Percentiles rank a stretch among this genome's conserved stretches.
Evolutionary conservation across 306 rosid genomes (phyloP).

Genomic region (Biancaea sappan): DNA sequence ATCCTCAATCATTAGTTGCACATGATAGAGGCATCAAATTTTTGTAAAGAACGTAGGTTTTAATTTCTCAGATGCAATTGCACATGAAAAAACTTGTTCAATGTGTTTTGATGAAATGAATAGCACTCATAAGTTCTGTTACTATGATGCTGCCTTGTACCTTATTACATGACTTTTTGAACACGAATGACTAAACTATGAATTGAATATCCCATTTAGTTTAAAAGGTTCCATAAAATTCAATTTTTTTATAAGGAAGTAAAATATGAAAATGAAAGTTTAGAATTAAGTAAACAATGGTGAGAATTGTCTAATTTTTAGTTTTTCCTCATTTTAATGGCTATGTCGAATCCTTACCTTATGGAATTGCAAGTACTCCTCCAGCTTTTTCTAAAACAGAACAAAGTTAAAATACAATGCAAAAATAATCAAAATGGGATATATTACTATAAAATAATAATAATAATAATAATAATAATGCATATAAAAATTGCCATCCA

Average conservation of each 20-base stretch:
- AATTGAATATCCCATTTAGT: too few species aligned
- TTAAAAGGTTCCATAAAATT: too few species aligned
- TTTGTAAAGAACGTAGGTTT: slow-evolving; percentile 23
- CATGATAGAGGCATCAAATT: slow-evolving; percentile 11
- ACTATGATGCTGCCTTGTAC: not conserved
- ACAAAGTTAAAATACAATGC: too few species aligned
- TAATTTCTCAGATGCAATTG: slow-evolving; percentile 9
- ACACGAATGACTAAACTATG: too few species aligned
- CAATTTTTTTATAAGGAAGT: too few species aligned
- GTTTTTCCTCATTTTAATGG: not conserved
- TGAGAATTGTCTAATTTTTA: too few species aligned
- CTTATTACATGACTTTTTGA: not conserved
- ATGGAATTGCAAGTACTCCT: not conserved
- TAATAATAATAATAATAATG: not conserved
- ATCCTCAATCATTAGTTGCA: slow-evolving; percentile 31
- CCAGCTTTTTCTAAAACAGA: not conserved
- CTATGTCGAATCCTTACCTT: not conserved
- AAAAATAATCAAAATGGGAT: too few species aligned
- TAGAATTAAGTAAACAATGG: too few species aligned
- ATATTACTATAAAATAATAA: too few species aligned
- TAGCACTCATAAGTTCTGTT: not conserved
- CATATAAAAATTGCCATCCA: not conserved
- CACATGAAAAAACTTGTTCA: slow-evolving; percentile 15
- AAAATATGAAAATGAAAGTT: too few species aligned
- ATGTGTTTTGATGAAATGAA: slow-evolving; percentile 3